These are phyloP conservation scores for Santalum album DNA, from an alignment of 164 flowering plant genomes.

Conservation along the genomic window DNA sequence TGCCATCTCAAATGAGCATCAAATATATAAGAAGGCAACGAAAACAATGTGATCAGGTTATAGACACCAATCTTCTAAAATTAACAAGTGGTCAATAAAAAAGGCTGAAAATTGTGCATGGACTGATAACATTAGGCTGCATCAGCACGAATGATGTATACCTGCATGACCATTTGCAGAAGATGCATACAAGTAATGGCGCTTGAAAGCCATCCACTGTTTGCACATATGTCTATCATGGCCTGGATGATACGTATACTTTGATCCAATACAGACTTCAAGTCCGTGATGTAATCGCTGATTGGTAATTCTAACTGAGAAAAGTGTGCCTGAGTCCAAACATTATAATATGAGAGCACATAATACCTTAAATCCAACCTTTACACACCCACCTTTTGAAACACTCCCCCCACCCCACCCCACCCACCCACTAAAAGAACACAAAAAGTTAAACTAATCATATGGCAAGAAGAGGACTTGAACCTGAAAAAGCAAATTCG, in stretches of 20 bases:
- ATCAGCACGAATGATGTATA: slow-evolving; percentile 13
- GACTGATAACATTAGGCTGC: neutral
- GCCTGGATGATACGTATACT: slow-evolving; percentile 97
- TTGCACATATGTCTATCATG: slow-evolving; percentile 97
- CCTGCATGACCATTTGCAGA: slow-evolving; percentile 99
- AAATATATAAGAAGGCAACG: no score
- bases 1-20: no score
- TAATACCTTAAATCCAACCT: no score
- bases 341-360: no score
- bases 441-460: neutral
- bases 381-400: neutral
- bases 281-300: slow-evolving; percentile 89
- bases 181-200: slow-evolving; percentile 90
- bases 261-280: slow-evolving; percentile 95
- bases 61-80: no score
- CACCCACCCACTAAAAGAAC: neutral
- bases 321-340: slow-evolving; percentile 75
- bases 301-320: slow-evolving; percentile 83
- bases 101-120: neutral
- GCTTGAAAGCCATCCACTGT: slow-evolving; percentile 97
- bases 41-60: no score
- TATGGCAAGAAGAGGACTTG: neutral
- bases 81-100: no score
- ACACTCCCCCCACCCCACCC: neutral
- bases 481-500: slow-evolving; percentile 94